Evolutionary conservation across 495 filamentous ascomycete genomes (phyloP).

Genomic region (Cercophora sp.): DNA sequence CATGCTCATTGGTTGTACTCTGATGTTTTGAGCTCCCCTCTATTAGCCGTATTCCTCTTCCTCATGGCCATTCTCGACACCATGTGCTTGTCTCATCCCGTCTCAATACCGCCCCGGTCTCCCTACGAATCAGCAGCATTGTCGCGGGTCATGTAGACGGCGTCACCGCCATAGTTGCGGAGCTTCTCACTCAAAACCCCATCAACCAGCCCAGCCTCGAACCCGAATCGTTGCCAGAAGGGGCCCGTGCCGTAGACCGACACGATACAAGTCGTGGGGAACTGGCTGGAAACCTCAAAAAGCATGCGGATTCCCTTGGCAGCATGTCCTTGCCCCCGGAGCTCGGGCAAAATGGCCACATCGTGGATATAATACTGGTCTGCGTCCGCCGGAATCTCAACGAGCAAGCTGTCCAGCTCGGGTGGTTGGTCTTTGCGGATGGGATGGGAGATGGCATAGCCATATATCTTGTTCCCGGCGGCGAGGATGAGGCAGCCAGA

Average conservation of each 20-base stretch:
- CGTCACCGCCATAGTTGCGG: constrained; percentile 7
- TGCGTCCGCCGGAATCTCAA: constrained; percentile 1
- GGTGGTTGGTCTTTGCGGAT: constrained; percentile 3
- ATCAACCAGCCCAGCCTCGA: not conserved
- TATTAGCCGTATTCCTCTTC: too few relatives aligned
- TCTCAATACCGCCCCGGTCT: too few relatives aligned
- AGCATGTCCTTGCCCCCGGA: not conserved
- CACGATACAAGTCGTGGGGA: constrained; percentile 4
- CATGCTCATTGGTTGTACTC: too few relatives aligned
- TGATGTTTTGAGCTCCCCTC: too few relatives aligned
- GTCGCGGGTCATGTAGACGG: not conserved
- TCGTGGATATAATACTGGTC: constrained; percentile 11
- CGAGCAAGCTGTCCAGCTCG: not conserved
- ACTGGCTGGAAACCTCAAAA: constrained; percentile 1
- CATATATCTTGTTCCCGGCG: not conserved
- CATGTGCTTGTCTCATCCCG: too few relatives aligned
- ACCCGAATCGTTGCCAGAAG: constrained; percentile 9
- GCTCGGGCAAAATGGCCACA: constrained; percentile 1
- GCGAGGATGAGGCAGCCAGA: not conserved
- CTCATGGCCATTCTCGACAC: too few relatives aligned
- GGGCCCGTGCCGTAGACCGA: constrained; percentile 9
- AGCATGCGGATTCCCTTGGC: not conserved
- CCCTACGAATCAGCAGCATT: too few relatives aligned
- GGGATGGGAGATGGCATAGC: constrained; percentile 10
- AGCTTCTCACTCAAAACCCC: constrained; percentile 6